Base-by-base conservation (phyloP, 805 yeast genomes). In the Monosporozyma siamensis region DNA sequence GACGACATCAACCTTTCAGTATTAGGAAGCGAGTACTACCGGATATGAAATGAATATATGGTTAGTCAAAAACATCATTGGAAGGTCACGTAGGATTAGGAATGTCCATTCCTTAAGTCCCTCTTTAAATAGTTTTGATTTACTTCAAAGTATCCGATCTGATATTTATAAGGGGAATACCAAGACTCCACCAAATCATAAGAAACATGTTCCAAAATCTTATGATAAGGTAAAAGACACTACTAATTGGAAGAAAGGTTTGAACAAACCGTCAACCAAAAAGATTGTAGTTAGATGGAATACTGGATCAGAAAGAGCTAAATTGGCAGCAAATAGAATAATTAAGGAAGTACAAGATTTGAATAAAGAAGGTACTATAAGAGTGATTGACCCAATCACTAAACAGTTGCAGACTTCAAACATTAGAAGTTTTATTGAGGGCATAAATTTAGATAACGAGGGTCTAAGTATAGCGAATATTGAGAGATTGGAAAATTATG, bases 221-320 rank as follows among this genome's bases (percentile, higher is more conserved):
- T 15, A 29, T 15, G 32, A 29, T 7, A 29, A 15, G 4, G 6
- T 7, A 3, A 29, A 29, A 11, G 17, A 15, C 14, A 4, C 32
- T 1, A 15, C 17, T 29, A 20, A 29, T 29, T 6, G 10, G 4
- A 29, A 29, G 32, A 29, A 29, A 29, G 20, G 7, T 8, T 29
- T 29, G 14, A 15, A 15, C 20, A 29, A 29, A 29, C 32, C 32
- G 18, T 15, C 11, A 15, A 4, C 32, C 10, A 29, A 15, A 15
- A 29, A 20, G 17, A 4, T 29, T 4, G 10, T 29, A 20, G 32
- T 29, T 7, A 29, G 10, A 15, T 29, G 32, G 61, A 52, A 24
- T 9, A 52, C 53, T n/a, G 66, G 66, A 7, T 44, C 57, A 9
- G 60, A 55, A 21, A 51, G 59, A 39, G 61, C 59, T 14, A 52